Evolutionary conservation across 495 filamentous ascomycete genomes (phyloP).

Genomic region (Glarea lozoyensis): DNA sequence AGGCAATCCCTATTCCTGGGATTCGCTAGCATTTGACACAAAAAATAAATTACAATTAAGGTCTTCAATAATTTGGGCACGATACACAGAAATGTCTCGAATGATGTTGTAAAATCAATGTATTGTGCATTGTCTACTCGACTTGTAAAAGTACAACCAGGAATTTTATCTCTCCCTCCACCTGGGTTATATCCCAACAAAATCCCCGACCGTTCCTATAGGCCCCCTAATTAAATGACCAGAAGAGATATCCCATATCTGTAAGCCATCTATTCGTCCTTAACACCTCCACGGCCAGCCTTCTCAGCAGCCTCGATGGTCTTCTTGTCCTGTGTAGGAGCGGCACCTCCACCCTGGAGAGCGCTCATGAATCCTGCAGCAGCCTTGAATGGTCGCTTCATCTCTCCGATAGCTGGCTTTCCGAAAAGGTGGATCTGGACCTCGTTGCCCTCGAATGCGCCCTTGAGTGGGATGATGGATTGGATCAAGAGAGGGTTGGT

Average conservation of each 20-base stretch:
- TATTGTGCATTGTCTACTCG: background rate
- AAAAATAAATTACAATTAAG: too few relatives aligned
- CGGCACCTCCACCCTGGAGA: constrained; percentile 52
- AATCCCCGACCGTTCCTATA: too few relatives aligned
- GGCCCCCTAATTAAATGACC: too few relatives aligned
- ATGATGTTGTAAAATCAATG: background rate
- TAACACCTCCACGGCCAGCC: constrained; percentile 75
- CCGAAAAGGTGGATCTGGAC: constrained; percentile 92
- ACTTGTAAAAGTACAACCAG: constrained; percentile 12
- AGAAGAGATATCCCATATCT: background rate
- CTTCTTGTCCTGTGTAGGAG: constrained; percentile 92
- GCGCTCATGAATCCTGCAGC: constrained; percentile 69
- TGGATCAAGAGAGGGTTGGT: constrained; percentile 98
- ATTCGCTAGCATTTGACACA: too few relatives aligned
- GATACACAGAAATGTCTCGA: too few relatives aligned
- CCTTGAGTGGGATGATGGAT: constrained; percentile 95
- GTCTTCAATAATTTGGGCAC: too few relatives aligned
- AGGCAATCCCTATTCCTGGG: too few relatives aligned
- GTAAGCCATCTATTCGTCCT: constrained; percentile 65
- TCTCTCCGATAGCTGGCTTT: constrained; percentile 79
- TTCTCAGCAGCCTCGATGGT: constrained; percentile 81
- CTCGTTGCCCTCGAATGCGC: constrained; percentile 86
- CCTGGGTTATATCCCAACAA: too few relatives aligned
- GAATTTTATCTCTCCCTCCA: too few relatives aligned
- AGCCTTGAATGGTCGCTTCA: constrained; percentile 93